Conservation (phyloP, 352 stramenopile species). For the Aphanomyces stellatus region DNA sequence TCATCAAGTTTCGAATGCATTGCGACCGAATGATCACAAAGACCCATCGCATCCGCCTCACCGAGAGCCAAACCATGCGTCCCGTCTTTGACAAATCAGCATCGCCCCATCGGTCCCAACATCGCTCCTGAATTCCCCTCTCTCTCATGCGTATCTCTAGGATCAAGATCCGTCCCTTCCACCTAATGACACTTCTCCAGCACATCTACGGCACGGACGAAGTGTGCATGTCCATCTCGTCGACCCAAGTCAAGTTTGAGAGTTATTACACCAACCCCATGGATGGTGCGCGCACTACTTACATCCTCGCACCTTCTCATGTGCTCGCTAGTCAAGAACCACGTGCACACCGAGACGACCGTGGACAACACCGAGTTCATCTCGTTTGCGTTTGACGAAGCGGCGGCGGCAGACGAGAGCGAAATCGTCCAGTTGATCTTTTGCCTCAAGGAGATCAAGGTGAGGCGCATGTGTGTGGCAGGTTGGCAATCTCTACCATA, state of each 20-base stretch:
- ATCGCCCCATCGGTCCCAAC: constrained; percentile 26
- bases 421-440: constrained; percentile 70
- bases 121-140: neutral
- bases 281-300: constrained; percentile 27
- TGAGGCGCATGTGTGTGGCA: constrained; percentile 18
- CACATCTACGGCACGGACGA: constrained; percentile 80
- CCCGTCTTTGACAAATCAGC: constrained; percentile 56
- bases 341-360: constrained; percentile 75
- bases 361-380: constrained; percentile 71
- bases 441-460: constrained; percentile 71
- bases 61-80: constrained; percentile 66
- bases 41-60: constrained; percentile 76
- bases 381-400: constrained; percentile 54
- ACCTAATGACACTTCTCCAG: constrained; percentile 58
- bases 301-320: neutral
- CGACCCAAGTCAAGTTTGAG: constrained; percentile 67
- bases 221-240: constrained; percentile 53
- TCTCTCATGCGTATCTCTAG: constrained; percentile 21
- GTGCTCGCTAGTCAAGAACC: constrained; percentile 36
- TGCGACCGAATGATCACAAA: constrained; percentile 85
- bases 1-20: constrained; percentile 49
- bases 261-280: constrained; percentile 55
- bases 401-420: constrained; percentile 22
- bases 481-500: constrained; percentile 18
- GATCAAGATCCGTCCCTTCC: constrained; percentile 50